These are phyloP conservation scores for Ampelocalamus luodianensis DNA, from an alignment of 176 grass and related monocot species.

Conservation along the genomic window DNA sequence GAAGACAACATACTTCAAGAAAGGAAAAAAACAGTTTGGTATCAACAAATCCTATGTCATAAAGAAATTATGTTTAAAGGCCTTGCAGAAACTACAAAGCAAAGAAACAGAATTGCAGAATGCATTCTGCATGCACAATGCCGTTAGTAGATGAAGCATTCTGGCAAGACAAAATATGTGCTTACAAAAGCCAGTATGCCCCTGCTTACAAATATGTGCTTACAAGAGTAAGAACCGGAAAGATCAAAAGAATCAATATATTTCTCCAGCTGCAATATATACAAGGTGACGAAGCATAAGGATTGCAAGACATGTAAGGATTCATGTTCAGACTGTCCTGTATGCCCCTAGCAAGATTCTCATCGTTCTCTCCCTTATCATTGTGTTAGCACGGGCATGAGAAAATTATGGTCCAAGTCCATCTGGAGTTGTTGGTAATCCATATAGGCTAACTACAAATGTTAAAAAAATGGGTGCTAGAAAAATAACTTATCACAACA, in stretches of 20 bases:
- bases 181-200: slow-evolving; percentile 25
- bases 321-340: slow-evolving; percentile 74
- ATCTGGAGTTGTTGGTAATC: background rate
- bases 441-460: background rate
- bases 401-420: background rate
- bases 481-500: slow-evolving; percentile 80
- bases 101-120: background rate
- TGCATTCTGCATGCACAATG: background rate
- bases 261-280: too few relatives aligned
- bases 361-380: slow-evolving; percentile 68
- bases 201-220: slow-evolving; percentile 31
- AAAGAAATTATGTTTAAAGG: slow-evolving; percentile 37
- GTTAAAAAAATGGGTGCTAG: slow-evolving; percentile 5
- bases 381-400: background rate
- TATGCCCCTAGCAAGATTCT: slow-evolving; percentile 65
- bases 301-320: slow-evolving; percentile 60
- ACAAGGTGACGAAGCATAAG: slow-evolving; percentile 29
- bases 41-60: slow-evolving; percentile 6
- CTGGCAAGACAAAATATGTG: slow-evolving; percentile 11
- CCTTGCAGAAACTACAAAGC: slow-evolving; percentile 17
- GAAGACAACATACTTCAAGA: slow-evolving; percentile 79
- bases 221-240: background rate
- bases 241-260: slow-evolving; percentile 8
- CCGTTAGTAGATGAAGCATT: background rate
- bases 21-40: slow-evolving; percentile 5